Evolutionary conservation across 805 yeast species (phyloP), one percentile per base, ranked within the genome.

Genomic region (Pichia ethanolica): DNA sequence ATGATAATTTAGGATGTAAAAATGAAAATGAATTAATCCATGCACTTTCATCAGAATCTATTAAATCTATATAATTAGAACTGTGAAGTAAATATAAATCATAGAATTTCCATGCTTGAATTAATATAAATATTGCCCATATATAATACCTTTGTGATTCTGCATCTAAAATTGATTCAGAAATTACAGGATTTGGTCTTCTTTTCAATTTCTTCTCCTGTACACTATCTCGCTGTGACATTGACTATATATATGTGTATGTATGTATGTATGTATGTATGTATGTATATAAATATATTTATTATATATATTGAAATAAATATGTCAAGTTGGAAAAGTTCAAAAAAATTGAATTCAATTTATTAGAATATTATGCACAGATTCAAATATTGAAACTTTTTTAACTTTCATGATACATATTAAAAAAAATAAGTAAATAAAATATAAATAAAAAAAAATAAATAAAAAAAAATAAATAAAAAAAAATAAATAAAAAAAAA

Each of bases 61-160:
- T 5, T 5, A 30, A 6, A 3, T 41, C 48, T 1, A 38, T 28
- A 10, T 20, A 39, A 1, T 43, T 39, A 14, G 72, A 75, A 28
- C 77, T 72, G 57, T 82, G 81, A 50, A 86, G 66, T 26, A 80
- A 63, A 35, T 82, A 67, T 39, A 86, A 65, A 61, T 88, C 95
- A 57, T 85, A 86, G 1, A 87, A 49, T 62, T 93, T 91, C 78
- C 86, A 86, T n/a, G 87, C 78, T 65, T 90, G 97, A n/a, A 91
- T 72, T 35, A 86, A 71, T 2, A 77, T 70, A 61, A 89, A 87
- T 10, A 86, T 53, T 1, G 87, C 77, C n/a, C 82, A 63, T 3
- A 81, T 74, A 48, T 87, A 74, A 35, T 81, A 65, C 52, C 96
- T 71, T 64, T 91, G 99, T 12, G 86, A 79, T 2, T 87, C 87